Evolutionary conservation across 1,139 yeast species (phyloP).

Genomic region (Suhomyces terraborum): DNA sequence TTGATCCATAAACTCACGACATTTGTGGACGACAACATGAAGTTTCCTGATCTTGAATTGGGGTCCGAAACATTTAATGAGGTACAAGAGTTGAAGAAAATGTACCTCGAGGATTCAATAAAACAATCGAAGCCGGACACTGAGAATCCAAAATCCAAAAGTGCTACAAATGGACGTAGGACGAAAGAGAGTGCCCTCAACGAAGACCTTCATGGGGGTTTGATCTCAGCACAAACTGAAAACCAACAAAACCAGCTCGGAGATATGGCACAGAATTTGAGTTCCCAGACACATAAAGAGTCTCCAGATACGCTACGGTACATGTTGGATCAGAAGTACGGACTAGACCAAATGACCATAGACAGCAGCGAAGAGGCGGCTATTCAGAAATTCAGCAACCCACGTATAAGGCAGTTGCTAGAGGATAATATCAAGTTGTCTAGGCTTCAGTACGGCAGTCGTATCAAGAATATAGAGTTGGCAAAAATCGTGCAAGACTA

Average conservation of each 20-base stretch:
- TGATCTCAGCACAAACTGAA: background rate
- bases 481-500: conserved; percentile 28
- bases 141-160: background rate
- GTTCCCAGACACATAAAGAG: background rate
- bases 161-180: background rate
- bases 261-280: background rate
- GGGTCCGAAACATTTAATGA: conserved; percentile 7
- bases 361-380: background rate
- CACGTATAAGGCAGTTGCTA: conserved; percentile 18
- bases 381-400: background rate
- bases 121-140: too few relatives aligned
- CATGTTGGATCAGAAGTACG: conserved; percentile 21
- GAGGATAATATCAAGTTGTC: conserved; percentile 31
- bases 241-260: background rate
- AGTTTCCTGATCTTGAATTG: conserved; percentile 23
- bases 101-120: background rate
- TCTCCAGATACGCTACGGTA: conserved; percentile 18
- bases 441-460: conserved; percentile 22
- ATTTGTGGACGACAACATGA: conserved; percentile 27
- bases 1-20: conserved; percentile 27
- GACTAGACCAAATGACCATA: conserved; percentile 14
- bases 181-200: background rate
- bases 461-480: conserved; percentile 27
- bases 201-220: background rate
- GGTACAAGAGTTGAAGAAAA: background rate